Evolutionary conservation across 441 rosid genomes (phyloP), one percentile per base, ranked within the genome.

Genomic region (Erodium chrysanthum): DNA sequence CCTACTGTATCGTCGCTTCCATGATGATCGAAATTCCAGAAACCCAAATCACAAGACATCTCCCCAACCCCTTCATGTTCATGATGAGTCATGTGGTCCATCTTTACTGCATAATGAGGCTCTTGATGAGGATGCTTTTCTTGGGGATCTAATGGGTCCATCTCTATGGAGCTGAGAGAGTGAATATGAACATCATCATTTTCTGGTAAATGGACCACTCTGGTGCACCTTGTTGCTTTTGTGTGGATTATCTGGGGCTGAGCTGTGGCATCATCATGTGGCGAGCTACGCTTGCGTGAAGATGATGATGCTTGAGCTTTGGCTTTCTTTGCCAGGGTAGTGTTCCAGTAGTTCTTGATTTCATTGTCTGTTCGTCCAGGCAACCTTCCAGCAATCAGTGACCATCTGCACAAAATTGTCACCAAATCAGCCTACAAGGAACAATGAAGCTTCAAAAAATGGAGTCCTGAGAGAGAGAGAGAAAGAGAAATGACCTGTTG

Each of bases 291-390:
- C 0, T 37, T 37, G 44, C 11, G 9, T 48, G 56, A 5, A n/a
- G 56, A 48, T 15, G 56, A 48, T 15, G 56, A 48, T 48, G 20
- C 12, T 48, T 14, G 20, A 48, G 21, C 18, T 15, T 48, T 48
- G 6, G 56, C 56, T 18, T 52, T 52, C 59, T 52, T 52, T 7
- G 22, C 59, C 59, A 52, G 21, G 21, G 9, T 17, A 1, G 59
- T 52, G 59, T 52, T 15, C 56, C 56, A 48, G 20, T 48, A 48
- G 56, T 48, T 48, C 56, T 48, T 48, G 56, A 48, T 48, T 52
- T 52, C 59, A 52, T 52, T 52, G 21, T 52, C 59, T n/a, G 59
- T 52, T 52, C 59, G 7, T 1, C 59, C 59, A 15, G 59, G 59
- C 20, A 52, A 18, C 23, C 59, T 52, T 17, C 59, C 22, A 1